Percentiles rank a stretch among this genome's conserved stretches.
Conservation (phyloP, 805 yeast genomes). For the Yarrowia keelungensis region DNA sequence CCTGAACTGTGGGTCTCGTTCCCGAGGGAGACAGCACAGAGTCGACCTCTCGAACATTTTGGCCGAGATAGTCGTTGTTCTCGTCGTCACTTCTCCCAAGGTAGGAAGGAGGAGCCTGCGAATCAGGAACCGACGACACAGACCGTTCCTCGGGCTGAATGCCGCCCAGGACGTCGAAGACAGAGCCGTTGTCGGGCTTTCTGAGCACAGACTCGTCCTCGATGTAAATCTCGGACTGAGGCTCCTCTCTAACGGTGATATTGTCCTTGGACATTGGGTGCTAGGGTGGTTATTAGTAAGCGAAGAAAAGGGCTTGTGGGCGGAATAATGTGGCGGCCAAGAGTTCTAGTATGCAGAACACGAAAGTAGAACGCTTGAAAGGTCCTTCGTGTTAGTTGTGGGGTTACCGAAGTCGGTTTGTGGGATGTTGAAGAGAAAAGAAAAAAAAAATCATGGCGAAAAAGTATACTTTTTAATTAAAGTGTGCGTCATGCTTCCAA, state of each 20-base stretch:
- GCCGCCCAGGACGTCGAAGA: slow-evolving; percentile 9
- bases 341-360: slow-evolving; percentile 44
- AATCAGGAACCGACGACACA: not conserved
- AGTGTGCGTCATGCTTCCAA: slow-evolving; percentile 8
- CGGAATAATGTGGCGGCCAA: slow-evolving; percentile 5
- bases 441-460: slow-evolving; percentile 11
- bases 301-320: not conserved
- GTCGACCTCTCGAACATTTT: slow-evolving; percentile 6
- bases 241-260: slow-evolving; percentile 23
- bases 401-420: slow-evolving; percentile 1
- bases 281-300: slow-evolving; percentile 17
- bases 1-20: not conserved
- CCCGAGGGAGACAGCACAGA: not conserved
- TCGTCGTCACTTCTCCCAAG: slow-evolving; percentile 2
- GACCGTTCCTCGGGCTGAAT: not conserved
- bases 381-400: slow-evolving; percentile 42
- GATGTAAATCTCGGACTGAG: not conserved
- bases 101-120: slow-evolving; percentile 9
- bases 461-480: slow-evolving; percentile 10
- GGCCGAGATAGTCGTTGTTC: slow-evolving; percentile 8
- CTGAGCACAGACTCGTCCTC: slow-evolving; percentile 14
- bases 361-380: slow-evolving; percentile 46
- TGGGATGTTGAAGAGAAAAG: slow-evolving; percentile 5
- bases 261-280: slow-evolving; percentile 16
- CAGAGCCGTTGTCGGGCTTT: not conserved